phyloP scores from a whole-genome alignment of 352 stramenopile genomes.

The Blastocystis sp. region DNA sequence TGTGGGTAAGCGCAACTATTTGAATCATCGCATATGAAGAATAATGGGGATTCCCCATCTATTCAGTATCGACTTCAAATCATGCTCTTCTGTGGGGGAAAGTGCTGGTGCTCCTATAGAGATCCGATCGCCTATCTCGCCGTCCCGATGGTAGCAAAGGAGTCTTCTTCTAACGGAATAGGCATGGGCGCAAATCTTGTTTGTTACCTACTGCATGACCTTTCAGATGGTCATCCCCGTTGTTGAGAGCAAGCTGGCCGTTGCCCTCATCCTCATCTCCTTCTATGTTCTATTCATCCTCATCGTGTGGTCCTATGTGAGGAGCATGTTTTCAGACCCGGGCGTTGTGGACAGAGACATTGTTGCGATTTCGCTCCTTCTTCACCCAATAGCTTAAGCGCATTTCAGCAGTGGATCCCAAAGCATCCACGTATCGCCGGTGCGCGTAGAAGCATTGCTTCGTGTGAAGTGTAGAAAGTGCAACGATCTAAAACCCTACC shows the following conservation, averaged over 20 bases:
- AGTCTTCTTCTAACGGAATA: neutral
- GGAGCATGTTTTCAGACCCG: constrained; percentile 15
- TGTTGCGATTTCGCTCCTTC: neutral
- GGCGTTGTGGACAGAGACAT: constrained; percentile 32
- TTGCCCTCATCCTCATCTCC: constrained; percentile 19
- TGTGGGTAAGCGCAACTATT: too few species aligned
- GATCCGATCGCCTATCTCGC: constrained; percentile 57
- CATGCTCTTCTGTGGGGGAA: constrained; percentile 48
- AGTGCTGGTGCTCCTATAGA: constrained; percentile 63
- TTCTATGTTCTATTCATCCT: constrained; percentile 38
- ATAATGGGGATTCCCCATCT: too few species aligned
- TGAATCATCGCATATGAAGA: too few species aligned
- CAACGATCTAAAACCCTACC: constrained; percentile 71
- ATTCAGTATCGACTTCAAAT: too few species aligned
- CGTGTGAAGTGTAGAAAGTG: constrained; percentile 69
- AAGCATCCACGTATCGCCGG: constrained; percentile 3
- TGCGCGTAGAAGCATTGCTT: neutral
- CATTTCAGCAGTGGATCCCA: constrained; percentile 21
- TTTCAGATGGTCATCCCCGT: constrained; percentile 58
- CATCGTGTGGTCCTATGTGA: constrained; percentile 51
- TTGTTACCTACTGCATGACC: constrained; percentile 63
- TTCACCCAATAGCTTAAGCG: neutral
- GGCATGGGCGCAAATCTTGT: constrained; percentile 41
- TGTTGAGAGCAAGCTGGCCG: neutral
- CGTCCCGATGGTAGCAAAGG: constrained; percentile 15